phyloP scores from a whole-genome alignment of 2,329 filamentous ascomycete species.

The Penicillium psychrosexuale region DNA sequence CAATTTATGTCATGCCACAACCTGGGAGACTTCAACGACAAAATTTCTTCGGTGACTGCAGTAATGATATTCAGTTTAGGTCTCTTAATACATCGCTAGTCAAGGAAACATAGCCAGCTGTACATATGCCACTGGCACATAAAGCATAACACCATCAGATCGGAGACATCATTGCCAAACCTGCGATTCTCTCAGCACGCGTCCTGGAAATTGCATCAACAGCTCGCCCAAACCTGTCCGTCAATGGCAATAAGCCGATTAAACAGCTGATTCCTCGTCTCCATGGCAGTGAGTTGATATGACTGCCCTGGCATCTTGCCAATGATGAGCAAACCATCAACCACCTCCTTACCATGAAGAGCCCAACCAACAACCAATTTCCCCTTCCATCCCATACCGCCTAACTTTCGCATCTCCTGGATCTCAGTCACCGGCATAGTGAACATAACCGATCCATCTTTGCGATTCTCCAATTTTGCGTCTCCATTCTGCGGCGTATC shows the following conservation, averaged over 20 bases:
- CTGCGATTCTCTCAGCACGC: slow-evolving; percentile 23
- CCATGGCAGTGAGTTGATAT: slow-evolving; percentile 67
- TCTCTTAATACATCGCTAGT: background rate
- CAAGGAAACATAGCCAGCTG: background rate
- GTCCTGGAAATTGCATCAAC: slow-evolving; percentile 44
- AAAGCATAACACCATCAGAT: background rate
- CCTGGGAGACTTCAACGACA: background rate
- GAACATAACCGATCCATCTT: slow-evolving; percentile 59
- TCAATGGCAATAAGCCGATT: slow-evolving; percentile 75
- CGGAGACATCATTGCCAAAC: slow-evolving; percentile 22
- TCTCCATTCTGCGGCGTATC: slow-evolving; percentile 39
- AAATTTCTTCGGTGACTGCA: background rate
- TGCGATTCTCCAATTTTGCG: slow-evolving; percentile 48
- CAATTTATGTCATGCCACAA: background rate
- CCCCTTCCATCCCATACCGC: slow-evolving; percentile 78
- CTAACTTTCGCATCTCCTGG: slow-evolving; percentile 70
- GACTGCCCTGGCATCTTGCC: slow-evolving; percentile 52
- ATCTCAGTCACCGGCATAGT: slow-evolving; percentile 68
- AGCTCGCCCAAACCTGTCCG: slow-evolving; percentile 78
- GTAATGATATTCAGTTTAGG: background rate
- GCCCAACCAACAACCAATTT: slow-evolving; percentile 81
- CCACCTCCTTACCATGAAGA: slow-evolving; percentile 64
- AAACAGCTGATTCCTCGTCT: slow-evolving; percentile 72
- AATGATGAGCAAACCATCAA: slow-evolving; percentile 68
- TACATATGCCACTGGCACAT: background rate